phyloP scores from a whole-genome alignment of 371 early-diverging fungal genomes.

The Smittium culicis region DNA sequence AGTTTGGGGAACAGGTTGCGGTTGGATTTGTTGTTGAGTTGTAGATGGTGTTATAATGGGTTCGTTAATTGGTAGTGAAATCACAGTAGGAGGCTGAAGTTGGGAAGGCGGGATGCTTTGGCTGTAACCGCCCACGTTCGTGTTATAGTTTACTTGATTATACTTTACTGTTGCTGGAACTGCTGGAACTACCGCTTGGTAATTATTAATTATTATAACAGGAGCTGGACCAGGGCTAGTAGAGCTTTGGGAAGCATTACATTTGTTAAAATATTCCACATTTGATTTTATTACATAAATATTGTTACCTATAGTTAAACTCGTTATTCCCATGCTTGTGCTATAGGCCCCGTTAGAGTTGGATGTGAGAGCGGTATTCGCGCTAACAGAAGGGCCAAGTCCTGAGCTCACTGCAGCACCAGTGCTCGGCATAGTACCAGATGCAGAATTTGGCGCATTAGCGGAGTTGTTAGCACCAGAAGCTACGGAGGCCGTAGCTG shows the following conservation, averaged over 20 bases:
- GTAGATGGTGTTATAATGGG: too few relatives aligned
- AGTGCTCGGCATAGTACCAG: too few relatives aligned
- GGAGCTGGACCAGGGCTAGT: not conserved
- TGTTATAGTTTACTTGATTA: too few relatives aligned
- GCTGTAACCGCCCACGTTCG: too few relatives aligned
- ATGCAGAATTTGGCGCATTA: too few relatives aligned
- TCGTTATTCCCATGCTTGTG: not conserved
- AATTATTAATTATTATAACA: not conserved
- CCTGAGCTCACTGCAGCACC: not conserved
- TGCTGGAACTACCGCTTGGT: not conserved
- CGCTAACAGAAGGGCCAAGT: not conserved
- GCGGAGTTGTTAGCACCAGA: not conserved
- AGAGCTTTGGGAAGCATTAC: not conserved
- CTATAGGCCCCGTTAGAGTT: not conserved
- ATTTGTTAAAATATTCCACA: not conserved
- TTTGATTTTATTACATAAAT: not conserved
- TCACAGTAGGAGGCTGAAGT: too few relatives aligned
- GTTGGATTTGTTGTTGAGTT: too few relatives aligned
- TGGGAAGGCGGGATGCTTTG: too few relatives aligned
- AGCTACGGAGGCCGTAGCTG: not conserved
- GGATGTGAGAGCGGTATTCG: too few relatives aligned
- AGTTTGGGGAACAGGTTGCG: too few relatives aligned
- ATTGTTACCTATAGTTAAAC: not conserved
- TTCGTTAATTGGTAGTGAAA: too few relatives aligned
- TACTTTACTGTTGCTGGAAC: too few relatives aligned